Conservation (phyloP, 179 eudicot genomes). For the Spinacia oleracea region DNA sequence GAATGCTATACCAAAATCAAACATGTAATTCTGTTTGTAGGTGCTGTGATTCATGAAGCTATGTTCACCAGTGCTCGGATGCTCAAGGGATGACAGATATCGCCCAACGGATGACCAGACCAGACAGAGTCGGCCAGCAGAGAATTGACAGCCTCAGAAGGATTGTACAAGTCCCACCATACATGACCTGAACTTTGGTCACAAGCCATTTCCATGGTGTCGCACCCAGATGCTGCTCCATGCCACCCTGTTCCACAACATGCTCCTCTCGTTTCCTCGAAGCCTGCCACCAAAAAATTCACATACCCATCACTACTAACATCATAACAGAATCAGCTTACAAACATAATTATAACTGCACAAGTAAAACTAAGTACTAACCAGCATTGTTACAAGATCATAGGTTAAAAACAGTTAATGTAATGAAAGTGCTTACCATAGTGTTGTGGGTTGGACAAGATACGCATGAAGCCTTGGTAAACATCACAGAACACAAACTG, state of each 20-base stretch:
- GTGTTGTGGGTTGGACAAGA: slow-evolving; percentile 29
- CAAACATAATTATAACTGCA: not conserved
- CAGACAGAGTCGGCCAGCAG: slow-evolving; percentile 58
- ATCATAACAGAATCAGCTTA: not conserved
- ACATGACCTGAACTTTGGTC: slow-evolving; percentile 32
- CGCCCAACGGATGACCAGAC: slow-evolving; percentile 45
- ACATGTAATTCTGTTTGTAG: not conserved
- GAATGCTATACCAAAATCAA: not conserved
- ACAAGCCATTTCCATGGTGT: slow-evolving; percentile 47
- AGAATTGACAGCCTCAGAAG: slow-evolving; percentile 49
- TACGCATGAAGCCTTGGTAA: slow-evolving; percentile 52
- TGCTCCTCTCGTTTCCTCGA: slow-evolving; percentile 44
- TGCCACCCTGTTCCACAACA: slow-evolving; percentile 62
- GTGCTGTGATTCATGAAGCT: not conserved
- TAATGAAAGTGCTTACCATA: slow-evolving; percentile 38
- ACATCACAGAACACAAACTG: slow-evolving; percentile 58
- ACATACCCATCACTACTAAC: not conserved
- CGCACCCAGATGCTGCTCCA: slow-evolving; percentile 48
- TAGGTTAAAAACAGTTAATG: not conserved
- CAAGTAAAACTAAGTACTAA: not conserved
- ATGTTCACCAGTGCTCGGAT: slow-evolving; percentile 33
- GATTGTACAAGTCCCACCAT: slow-evolving; percentile 77
- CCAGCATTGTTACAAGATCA: not conserved
- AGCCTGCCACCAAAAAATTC: slow-evolving; percentile 34
- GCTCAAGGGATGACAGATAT: slow-evolving; percentile 51